Percentiles rank a stretch among this genome's conserved stretches.
These are phyloP conservation scores for Aspergillus proliferans DNA, from an alignment of 2,329 filamentous ascomycete genomes.

Conservation along the genomic window DNA sequence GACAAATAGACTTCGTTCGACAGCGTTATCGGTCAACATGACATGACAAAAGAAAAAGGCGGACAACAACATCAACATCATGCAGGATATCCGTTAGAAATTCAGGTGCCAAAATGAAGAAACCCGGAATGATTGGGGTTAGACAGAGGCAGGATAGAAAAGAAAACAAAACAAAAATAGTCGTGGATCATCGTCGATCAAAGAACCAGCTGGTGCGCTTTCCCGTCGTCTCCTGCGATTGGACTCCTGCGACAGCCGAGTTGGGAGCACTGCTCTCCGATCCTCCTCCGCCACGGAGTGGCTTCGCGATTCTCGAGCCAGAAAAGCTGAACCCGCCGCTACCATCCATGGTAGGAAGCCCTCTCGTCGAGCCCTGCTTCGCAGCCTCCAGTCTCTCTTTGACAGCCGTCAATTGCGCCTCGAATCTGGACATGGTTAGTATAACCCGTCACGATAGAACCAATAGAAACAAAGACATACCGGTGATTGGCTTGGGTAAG, in stretches of 20 bases:
- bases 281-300: conserved; percentile 46
- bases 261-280: conserved; percentile 31
- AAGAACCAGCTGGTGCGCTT: conserved; percentile 57
- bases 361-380: conserved; percentile 84
- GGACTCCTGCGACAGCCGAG: conserved; percentile 41
- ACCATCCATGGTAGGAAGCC: conserved; percentile 60
- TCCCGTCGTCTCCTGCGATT: conserved; percentile 60
- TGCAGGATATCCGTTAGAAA: conserved; percentile 3
- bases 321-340: conserved; percentile 68
- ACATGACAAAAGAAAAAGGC: background rate
- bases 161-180: conserved; percentile 22
- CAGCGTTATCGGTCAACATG: conserved; percentile 1
- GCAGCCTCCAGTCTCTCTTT: conserved; percentile 96
- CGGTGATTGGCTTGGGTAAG: conserved; percentile 94
- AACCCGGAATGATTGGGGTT: too few species aligned
- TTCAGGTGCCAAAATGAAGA: background rate
- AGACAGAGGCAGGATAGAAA: conserved; percentile 13
- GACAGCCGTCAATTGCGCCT: conserved; percentile 91
- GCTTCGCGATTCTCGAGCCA: conserved; percentile 57
- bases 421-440: conserved; percentile 61
- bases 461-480: conserved; percentile 50
- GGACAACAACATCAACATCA: background rate
- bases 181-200: conserved; percentile 36
- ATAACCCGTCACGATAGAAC: too few species aligned
- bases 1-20: conserved; percentile 4